Evolutionary conservation across 1,284 basidiomycete genomes (phyloP), one percentile per base, ranked within the genome.

Genomic region (Sphagnurus paluster): DNA sequence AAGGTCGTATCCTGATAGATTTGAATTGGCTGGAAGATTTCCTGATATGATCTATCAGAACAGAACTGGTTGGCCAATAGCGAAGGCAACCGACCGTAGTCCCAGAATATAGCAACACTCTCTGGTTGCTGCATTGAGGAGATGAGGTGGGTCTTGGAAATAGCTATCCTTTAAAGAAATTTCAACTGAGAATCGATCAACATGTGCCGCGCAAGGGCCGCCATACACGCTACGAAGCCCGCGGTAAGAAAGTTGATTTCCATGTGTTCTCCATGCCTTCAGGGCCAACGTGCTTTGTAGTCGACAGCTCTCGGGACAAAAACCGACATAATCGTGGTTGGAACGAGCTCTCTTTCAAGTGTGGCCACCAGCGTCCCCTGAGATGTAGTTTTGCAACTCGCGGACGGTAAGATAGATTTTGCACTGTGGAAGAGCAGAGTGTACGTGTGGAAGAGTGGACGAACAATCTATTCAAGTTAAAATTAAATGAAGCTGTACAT

Each of bases 91-190:
- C 34, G 44, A 80, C 80, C 80, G 54, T 75, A 77, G 58, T 83
- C 81, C 80, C 82, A 84, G 52, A 80, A 84, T 24, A 84, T 70
- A 44, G 75, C 77, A 33, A 80, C 77, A 36, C 69, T 63, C 17
- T 65, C 54, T 32, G 59, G 54, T 52, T 60, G 53, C 37, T 57
- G 56, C 67, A 72, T 71, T n/a, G 49, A 41, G 38, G 46, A 39
- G 24, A 41, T 33, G 39, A 23, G 28, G 16, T 34, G 20, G n/a
- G n/a, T n/a, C n/a, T n/a, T n/a, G n/a, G n/a, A n/a, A n/a, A n/a
- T n/a, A n/a, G n/a, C n/a, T n/a, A n/a, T n/a, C n/a, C n/a, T n/a
- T n/a, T n/a, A 26, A 11, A 11, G 25, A 26, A 26, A 26, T 26
- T 7, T 11, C 25, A 26, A 11, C 25, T 26, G 17, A 39, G 13